Conservation (phyloP, 768 basidiomycete species). For the Agrocybe chaxingu region DNA sequence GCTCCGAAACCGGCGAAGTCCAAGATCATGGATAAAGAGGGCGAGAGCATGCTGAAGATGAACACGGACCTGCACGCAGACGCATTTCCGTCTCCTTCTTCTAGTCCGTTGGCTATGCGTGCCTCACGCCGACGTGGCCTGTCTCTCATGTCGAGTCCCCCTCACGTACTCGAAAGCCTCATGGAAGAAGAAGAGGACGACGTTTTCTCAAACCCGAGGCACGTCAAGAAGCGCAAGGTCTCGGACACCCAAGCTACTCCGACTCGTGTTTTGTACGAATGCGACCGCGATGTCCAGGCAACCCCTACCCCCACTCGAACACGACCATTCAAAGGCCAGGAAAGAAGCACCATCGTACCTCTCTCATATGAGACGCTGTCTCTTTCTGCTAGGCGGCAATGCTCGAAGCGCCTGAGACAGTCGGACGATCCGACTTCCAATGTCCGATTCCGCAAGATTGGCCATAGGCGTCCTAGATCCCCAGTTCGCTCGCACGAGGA, state of each 20-base stretch:
- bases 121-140: constrained; percentile 18
- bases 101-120: constrained; percentile 33
- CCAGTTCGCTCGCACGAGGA: no score
- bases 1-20: constrained; percentile 31
- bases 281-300: background rate
- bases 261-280: constrained; percentile 5
- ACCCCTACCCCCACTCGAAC: no score
- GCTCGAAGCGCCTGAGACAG: no score
- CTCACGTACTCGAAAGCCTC: constrained; percentile 14
- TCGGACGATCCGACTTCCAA: no score
- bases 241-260: constrained; percentile 6
- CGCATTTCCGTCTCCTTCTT: constrained; percentile 26
- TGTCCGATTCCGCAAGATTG: no score
- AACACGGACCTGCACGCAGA: constrained; percentile 6
- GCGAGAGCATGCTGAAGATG: background rate
- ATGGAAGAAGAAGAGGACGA: constrained; percentile 24
- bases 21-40: constrained; percentile 3
- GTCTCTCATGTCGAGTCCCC: constrained; percentile 22
- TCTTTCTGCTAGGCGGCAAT: no score
- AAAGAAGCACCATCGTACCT: no score
- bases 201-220: constrained; percentile 12
- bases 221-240: constrained; percentile 20
- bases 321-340: no score
- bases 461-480: no score
- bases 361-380: no score